A percentile compares a stretch with the other conserved stretches of the same genome.
Conservation (phyloP, 116 monocot genomes). For the Cymodocea nodosa region DNA sequence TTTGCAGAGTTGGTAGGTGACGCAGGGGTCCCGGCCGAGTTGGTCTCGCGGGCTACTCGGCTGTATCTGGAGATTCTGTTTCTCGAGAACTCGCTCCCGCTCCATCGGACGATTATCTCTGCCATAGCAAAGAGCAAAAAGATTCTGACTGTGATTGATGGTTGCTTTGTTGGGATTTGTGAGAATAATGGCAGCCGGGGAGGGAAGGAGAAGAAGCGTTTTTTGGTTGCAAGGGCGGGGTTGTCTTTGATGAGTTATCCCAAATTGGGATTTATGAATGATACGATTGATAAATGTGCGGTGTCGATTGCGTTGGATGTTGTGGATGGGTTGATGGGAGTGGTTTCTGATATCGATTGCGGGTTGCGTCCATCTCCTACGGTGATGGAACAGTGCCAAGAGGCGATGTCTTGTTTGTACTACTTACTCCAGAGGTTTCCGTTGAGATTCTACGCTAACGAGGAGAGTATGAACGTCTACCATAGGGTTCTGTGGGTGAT, state of each 20-base stretch:
- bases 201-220: constrained; percentile 28
- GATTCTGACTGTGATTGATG: constrained; percentile 28
- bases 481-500: constrained; percentile 31
- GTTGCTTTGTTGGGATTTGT: constrained; percentile 44
- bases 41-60: constrained; percentile 19
- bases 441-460: constrained; percentile 27
- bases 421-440: constrained; percentile 87
- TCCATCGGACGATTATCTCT: constrained; percentile 86
- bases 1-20: constrained; percentile 35
- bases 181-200: constrained; percentile 17
- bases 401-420: constrained; percentile 96
- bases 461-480: constrained; percentile 17
- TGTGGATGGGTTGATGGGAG: constrained; percentile 31
- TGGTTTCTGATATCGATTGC: constrained; percentile 32
- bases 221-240: constrained; percentile 60
- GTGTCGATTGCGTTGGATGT: constrained; percentile 51
- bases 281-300: constrained; percentile 52
- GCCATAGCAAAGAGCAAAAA: constrained; percentile 47
- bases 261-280: constrained; percentile 74
- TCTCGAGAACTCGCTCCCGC: constrained; percentile 91
- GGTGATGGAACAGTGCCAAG: constrained; percentile 98
- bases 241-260: constrained; percentile 80
- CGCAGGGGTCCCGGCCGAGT: constrained; percentile 8
- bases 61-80: constrained; percentile 80
- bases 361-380: constrained; percentile 71